Percentiles rank a stretch among this genome's conserved stretches.
phyloP scores from a whole-genome alignment of 1,284 basidiomycete genomes.

The Anthracocystis walkeri region DNA sequence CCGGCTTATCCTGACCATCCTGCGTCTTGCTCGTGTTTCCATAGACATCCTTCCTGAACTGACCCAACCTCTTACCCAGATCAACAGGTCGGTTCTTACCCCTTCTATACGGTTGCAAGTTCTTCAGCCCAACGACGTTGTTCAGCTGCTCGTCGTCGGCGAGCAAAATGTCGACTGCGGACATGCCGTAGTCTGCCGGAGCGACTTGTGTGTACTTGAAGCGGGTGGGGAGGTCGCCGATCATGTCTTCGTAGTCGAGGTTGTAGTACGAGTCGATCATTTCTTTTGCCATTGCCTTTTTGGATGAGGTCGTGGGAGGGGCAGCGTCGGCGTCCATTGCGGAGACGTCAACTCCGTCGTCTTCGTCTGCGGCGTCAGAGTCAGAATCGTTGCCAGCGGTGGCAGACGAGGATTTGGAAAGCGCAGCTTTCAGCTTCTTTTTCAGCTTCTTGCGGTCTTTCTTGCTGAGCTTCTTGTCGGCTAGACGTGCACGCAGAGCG shows the following conservation, averaged over 20 bases:
- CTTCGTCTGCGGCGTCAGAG: conserved; percentile 16
- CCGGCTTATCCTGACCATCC: conserved; percentile 68
- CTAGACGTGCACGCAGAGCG: conserved; percentile 35
- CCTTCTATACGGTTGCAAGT: conserved; percentile 87
- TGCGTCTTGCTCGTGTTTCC: conserved; percentile 35
- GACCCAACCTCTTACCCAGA: conserved; percentile 77
- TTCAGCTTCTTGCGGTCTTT: conserved; percentile 80
- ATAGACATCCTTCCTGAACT: conserved; percentile 75
- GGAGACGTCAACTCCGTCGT: conserved; percentile 64
- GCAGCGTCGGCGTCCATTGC: conserved; percentile 48
- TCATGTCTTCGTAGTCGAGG: conserved; percentile 95
- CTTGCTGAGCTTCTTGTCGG: conserved; percentile 76
- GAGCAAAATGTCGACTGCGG: conserved; percentile 87
- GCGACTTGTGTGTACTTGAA: conserved; percentile 89
- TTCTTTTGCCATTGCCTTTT: conserved; percentile 75
- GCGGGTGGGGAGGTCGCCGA: conserved; percentile 88
- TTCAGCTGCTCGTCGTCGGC: conserved; percentile 95
- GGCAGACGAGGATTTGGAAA: conserved; percentile 49
- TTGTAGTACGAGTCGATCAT: conserved; percentile 91
- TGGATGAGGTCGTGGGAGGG: conserved; percentile 19
- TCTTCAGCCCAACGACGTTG: conserved; percentile 86
- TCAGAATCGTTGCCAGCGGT: conserved; percentile 31
- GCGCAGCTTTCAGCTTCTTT: conserved; percentile 65
- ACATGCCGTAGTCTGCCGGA: conserved; percentile 79
- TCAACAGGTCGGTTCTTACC: conserved; percentile 76